Conservation (phyloP, 768 basidiomycete species). For the Coprinellus micaceus region DNA sequence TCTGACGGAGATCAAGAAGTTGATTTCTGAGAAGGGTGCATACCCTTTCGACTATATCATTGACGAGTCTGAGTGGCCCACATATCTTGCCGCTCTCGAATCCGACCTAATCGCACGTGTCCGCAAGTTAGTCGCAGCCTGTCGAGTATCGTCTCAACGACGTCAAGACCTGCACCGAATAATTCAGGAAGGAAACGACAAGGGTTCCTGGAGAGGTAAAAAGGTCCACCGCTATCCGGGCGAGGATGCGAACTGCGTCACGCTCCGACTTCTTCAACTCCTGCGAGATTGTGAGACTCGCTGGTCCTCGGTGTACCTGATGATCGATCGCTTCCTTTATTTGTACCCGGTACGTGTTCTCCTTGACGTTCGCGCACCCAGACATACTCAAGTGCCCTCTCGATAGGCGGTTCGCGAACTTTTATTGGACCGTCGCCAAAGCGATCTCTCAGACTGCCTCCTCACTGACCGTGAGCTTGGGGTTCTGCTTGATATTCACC, state of each 20-base stretch:
- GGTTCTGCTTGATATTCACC: slow-evolving; percentile 3
- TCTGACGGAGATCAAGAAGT: slow-evolving; percentile 5
- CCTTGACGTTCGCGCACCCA: not conserved
- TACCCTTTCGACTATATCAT: slow-evolving; percentile 1
- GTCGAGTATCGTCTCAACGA: slow-evolving; percentile 28
- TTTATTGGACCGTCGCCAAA: no score
- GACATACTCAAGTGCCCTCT: not conserved
- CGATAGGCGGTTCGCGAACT: no score
- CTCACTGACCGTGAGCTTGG: slow-evolving; percentile 14
- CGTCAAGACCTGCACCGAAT: slow-evolving; percentile 21
- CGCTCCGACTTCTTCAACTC: slow-evolving; percentile 15
- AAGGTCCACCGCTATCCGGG: not conserved
- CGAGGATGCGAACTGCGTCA: not conserved
- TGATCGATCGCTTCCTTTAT: slow-evolving; percentile 27
- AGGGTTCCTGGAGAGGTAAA: slow-evolving; percentile 10
- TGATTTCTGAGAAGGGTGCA: not conserved
- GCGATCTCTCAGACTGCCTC: slow-evolving; percentile 8
- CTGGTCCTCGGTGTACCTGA: slow-evolving; percentile 29
- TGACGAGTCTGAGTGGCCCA: no score
- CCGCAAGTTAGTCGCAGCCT: slow-evolving; percentile 25
- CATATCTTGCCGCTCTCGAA: slow-evolving; percentile 20
- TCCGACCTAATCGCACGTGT: slow-evolving; percentile 21
- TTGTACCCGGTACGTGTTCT: slow-evolving; percentile 26
- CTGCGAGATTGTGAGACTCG: slow-evolving; percentile 22
- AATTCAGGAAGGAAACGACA: slow-evolving; percentile 24